phyloP scores from a whole-genome alignment of 306 rosid species.

The Clitoria ternatea region DNA sequence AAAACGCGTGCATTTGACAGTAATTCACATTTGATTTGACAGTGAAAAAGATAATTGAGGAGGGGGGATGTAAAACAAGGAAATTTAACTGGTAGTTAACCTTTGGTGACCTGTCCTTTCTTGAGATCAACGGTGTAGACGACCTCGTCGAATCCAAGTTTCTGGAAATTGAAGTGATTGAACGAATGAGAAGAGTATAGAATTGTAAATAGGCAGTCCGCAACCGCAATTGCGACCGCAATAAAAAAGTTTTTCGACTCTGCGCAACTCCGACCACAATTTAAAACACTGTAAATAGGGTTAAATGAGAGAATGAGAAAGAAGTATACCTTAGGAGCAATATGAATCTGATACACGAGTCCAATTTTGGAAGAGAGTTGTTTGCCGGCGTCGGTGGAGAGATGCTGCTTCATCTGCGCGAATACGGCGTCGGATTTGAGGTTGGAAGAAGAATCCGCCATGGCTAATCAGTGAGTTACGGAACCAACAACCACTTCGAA shows the following conservation, averaged over 20 bases:
- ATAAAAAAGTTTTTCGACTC: no score
- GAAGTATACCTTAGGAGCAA: constrained; percentile 70
- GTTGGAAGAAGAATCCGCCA: constrained; percentile 41
- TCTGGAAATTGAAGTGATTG: constrained; percentile 35
- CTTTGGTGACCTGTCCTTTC: constrained; percentile 80
- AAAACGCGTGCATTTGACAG: no score
- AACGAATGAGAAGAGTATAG: neutral
- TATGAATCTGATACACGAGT: constrained; percentile 78
- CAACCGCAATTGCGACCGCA: no score
- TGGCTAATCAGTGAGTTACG: no score
- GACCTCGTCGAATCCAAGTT: constrained; percentile 78
- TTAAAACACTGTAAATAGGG: neutral
- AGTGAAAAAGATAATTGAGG: neutral
- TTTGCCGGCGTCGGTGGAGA: constrained; percentile 71
- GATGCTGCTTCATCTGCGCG: constrained; percentile 79
- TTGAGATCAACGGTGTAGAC: constrained; percentile 77
- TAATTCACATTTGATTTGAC: no score
- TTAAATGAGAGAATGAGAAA: neutral
- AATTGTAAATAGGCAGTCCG: no score
- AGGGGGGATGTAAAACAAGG: neutral
- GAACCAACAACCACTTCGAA: no score
- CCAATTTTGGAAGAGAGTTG: constrained; percentile 47
- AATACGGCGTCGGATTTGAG: constrained; percentile 64
- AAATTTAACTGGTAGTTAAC: constrained; percentile 29
- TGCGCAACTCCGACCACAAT: neutral